Evolutionary conservation across 2,329 filamentous ascomycete species (phyloP).

Genomic region (Geosmithia putterillii): DNA sequence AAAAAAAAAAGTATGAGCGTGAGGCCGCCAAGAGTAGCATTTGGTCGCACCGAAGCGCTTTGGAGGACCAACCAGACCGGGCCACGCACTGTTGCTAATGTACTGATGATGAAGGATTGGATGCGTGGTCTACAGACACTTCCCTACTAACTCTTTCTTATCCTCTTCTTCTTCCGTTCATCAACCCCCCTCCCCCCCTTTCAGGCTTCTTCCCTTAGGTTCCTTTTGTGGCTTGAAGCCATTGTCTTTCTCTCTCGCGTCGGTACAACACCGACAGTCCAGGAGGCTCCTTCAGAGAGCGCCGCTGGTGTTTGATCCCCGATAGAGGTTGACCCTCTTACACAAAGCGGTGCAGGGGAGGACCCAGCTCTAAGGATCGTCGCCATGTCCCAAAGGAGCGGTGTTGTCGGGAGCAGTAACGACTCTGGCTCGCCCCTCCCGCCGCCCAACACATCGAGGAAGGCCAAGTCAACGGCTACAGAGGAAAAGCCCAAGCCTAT

Average conservation of each 20-base stretch:
- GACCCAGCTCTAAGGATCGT: background rate
- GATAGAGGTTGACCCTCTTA: background rate
- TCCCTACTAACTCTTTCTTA: no score
- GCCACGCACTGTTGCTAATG: background rate
- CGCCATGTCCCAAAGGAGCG: background rate
- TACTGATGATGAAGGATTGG: background rate
- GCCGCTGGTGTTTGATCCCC: no score
- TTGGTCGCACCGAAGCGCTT: background rate
- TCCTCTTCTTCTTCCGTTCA: background rate
- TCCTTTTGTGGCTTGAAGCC: no score
- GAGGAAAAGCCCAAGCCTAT: constrained; percentile 1
- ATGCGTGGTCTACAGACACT: no score
- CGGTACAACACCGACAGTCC: no score
- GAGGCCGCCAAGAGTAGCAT: background rate
- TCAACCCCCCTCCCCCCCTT: no score
- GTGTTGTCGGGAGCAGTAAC: background rate
- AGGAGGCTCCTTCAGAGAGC: no score
- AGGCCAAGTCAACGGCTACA: constrained; percentile 8
- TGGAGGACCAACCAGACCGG: background rate
- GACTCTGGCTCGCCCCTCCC: constrained; percentile 5
- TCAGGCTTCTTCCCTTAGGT: no score
- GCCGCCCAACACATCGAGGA: constrained; percentile 12
- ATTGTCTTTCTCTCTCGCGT: no score
- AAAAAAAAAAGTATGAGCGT: background rate
- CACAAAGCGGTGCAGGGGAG: background rate